Evolutionary conservation across 495 filamentous ascomycete genomes (phyloP), one percentile per base, ranked within the genome.

Genomic region (Talaromyces proteolyticus): DNA sequence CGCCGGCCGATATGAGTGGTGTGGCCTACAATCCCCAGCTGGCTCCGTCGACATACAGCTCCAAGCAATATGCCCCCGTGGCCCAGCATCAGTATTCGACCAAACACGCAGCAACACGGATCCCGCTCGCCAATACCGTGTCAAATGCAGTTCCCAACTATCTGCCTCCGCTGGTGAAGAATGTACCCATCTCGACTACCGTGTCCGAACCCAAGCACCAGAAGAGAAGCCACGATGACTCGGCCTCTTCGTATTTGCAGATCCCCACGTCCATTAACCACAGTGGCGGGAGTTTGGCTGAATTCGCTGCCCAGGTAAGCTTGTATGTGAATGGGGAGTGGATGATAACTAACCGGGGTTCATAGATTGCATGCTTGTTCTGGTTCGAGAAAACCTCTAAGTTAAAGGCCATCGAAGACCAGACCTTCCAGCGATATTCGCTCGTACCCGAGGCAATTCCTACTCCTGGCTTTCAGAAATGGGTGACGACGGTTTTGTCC

Each of bases 361-460:
- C 29, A 6, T 55, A 97, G 87, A 86, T 96, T 67, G 95, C 93
- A 1, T 96, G 92, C 57, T 75, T 99, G 23, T 96, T 99, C 71
- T 99, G 94, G 94, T 99, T 97, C 60, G 94, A 97, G 63, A 86
- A 84, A n/a, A 84, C 86, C 6, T 72, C 84, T 16, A 85, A 86
- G 38, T 70, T 96, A 14, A 79, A 83, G 50, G 68, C 74, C 44
- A 85, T 93, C 41, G 88, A 92, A 62, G 79, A 86, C 18, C 73
- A 80, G 12, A 68, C 68, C n/a, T 62, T 69, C 61, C 74, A 17
- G 58, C 69, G 36, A 55, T 69, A 20, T 68, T 76, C 36, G 12
- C 76, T 96, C 10, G 75, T 81, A 3, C 64, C 77, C 14, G 85
- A 90, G 59, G 88, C 92, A 6, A 76, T 84, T n/a, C 88, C 91